phyloP scores from a whole-genome alignment of 1,139 yeast genomes.

The Spathaspora sp. region DNA sequence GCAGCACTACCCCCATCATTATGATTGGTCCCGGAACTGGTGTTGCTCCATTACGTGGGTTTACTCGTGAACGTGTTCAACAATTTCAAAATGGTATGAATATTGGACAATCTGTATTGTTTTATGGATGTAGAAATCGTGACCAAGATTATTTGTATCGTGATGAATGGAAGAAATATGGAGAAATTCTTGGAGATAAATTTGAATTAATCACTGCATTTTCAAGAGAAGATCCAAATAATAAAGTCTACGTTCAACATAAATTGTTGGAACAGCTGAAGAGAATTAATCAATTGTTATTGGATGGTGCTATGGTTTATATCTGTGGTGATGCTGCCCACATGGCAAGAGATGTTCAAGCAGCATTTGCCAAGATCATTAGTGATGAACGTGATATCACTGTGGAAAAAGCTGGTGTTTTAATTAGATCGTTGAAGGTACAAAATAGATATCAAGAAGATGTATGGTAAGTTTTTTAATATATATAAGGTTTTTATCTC shows the following conservation, averaged over 20 bases:
- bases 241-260: conserved; percentile 89
- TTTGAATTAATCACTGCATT: conserved; percentile 82
- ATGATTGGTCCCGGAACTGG: conserved; percentile 99
- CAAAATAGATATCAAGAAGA: conserved; percentile 95
- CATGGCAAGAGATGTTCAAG: conserved; percentile 97
- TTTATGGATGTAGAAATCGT: conserved; percentile 82
- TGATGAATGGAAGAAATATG: conserved; percentile 81
- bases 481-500: neutral
- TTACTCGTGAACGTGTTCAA: conserved; percentile 74
- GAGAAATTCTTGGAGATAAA: conserved; percentile 59
- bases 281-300: conserved; percentile 57
- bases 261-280: conserved; percentile 59
- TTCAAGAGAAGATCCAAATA: conserved; percentile 63
- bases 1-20: conserved; percentile 79
- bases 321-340: conserved; percentile 96
- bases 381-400: conserved; percentile 57
- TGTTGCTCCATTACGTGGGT: conserved; percentile 96
- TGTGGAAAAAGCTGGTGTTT: conserved; percentile 69
- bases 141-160: conserved; percentile 77
- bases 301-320: conserved; percentile 81
- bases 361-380: conserved; percentile 63
- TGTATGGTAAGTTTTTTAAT: conserved; percentile 80
- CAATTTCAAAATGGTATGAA: conserved; percentile 45
- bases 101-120: conserved; percentile 73
- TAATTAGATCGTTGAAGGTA: conserved; percentile 76